Base-by-base conservation (phyloP, 768 basidiomycete species). In the Calocera viscosa region DNA sequence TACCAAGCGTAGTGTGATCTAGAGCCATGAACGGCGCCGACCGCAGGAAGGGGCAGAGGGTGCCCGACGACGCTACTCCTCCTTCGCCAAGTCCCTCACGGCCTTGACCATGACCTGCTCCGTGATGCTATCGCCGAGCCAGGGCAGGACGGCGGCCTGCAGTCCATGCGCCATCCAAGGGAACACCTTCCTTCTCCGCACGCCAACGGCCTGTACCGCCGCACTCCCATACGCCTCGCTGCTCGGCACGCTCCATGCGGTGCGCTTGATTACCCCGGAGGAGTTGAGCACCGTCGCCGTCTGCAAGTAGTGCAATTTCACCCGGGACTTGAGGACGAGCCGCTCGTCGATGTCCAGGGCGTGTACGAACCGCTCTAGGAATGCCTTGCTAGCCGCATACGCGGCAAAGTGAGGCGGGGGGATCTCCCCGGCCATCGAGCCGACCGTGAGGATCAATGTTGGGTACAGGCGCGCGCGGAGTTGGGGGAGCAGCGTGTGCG, bases 301-400 rank as follows among this genome's bases (percentile, higher is more conserved):
- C 43, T 47, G 43, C 8, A 47, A 19, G 43, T 47, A 47, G 43
- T 47, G 43, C 8, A 47, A 47, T 3, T 19, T 7, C 19, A 47
- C 24, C 5, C 24, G 16, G 43, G 43, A 47, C 8, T 19, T 5
- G 8, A 8, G 19, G 43, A 47, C 24, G 43, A 47, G 43, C 24
- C 69, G 69, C 40, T 69, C 69, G 53, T 69, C 69, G 16, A 65
- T 30, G 1, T 63, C 49, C 14, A 69, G 64, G 1, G 47, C 64
- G 24, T 66, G 49, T 2, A 49, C 26, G 28, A 69, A 34, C n/a
- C 33, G 39, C 32, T 67, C 67, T 43, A 67, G 22, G 66, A 67
- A 67, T 12, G 34, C 49, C 53, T 69, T 69, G 43, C 22, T 38
- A 12, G 69, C 40, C 24, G 66, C 41, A 35, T 69, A 67, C 1